A percentile compares a stretch with the other conserved stretches of the same genome.
phyloP scores from a whole-genome alignment of 2,329 filamentous ascomycete species.

The Chaetomium strumarium region DNA sequence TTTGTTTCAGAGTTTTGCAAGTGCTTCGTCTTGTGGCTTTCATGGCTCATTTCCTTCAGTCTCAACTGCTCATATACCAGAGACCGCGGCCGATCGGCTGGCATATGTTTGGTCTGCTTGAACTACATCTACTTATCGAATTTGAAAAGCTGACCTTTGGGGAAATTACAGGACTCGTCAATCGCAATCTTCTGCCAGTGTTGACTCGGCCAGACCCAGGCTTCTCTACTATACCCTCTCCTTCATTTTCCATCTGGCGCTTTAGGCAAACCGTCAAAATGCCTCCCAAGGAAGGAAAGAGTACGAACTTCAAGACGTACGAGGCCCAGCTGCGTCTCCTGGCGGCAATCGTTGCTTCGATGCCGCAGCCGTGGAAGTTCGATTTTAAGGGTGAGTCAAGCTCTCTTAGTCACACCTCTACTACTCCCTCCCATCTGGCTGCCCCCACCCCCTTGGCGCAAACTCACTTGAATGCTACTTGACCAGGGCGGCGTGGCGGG shows the following conservation, averaged over 20 bases:
- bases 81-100: neutral
- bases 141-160: neutral
- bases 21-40: neutral
- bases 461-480: conserved; percentile 1
- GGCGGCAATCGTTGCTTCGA: conserved; percentile 54
- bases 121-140: neutral
- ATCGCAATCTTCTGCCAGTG: neutral
- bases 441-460: neutral
- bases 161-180: neutral
- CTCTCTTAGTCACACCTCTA: neutral
- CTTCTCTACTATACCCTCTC: neutral
- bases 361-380: conserved; percentile 44
- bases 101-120: too few relatives aligned
- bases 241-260: neutral
- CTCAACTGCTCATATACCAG: neutral
- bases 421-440: neutral
- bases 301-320: conserved; percentile 54
- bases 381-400: conserved; percentile 54
- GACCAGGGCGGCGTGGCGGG: neutral
- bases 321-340: conserved; percentile 56
- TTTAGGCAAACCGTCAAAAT: conserved; percentile 7
- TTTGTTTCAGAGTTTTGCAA: neutral
- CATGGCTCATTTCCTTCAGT: neutral
- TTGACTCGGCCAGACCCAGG: neutral
- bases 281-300: neutral